Base-by-base conservation (phyloP, 495 filamentous ascomycete species). In the Daldinia caldariorum region DNA sequence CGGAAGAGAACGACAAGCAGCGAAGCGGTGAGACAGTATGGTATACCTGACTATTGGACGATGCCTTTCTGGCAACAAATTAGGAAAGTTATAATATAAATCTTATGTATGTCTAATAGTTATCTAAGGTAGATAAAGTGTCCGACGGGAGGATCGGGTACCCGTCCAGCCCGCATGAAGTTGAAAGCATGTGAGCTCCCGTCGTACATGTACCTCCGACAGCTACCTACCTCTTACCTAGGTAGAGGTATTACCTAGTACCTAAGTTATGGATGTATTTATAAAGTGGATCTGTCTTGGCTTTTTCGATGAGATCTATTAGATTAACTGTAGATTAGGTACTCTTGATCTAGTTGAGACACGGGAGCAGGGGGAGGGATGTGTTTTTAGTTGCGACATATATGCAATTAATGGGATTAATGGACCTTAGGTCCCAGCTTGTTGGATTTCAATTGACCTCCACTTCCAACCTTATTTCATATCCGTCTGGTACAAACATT, bases 21-120 rank as follows among this genome's bases (percentile, higher is more conserved):
- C 31, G 9, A 55, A 37, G 67, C 67, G 67, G 61, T 65, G 56
- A 69, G 53, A 69, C 41, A 50, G n/a, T 35, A 55, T 10, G 1
- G 4, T 55, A 45, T 45, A 2, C 41, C 9, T 26, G 12, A 20
- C 9, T 45, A 45, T 45, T 20, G 6, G 16, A 45, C 6, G 2
- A 45, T 45, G 18, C 41, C 41, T 18, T 45, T 45, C 2, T 4
- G 20, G n/a, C n/a, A n/a, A n/a, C n/a, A n/a, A n/a, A n/a, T n/a
- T 35, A 35, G 9, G 34, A 6, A 35, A 35, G 9, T 10, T 10
- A 35, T 0, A 35, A 1, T 26, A 26, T 26, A 26, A 26, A 3
- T 26, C 3, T 26, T 35, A 35, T 35, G 34, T 35, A 35, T 5
- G 34, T 35, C 34, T 35, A 34, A 7, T 4, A 34, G 32, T 34